Base-by-base conservation (phyloP, 1,284 basidiomycete genomes). In the Ustanciosporium gigantosporum region DNA sequence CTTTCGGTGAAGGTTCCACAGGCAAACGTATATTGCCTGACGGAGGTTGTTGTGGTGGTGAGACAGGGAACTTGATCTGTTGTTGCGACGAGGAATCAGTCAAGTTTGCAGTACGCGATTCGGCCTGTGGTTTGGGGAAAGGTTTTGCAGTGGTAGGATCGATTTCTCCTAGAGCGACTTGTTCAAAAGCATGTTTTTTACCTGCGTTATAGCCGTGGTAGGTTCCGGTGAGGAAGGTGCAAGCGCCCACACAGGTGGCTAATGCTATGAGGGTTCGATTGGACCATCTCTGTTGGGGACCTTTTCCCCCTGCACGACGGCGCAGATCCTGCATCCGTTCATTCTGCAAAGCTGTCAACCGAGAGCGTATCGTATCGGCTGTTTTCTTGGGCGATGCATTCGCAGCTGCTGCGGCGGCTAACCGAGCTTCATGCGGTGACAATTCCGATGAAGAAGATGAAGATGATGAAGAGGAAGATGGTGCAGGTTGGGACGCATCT, bases 261-360 rank as follows among this genome's bases (percentile, higher is more conserved):
- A 66, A 39, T 27, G 57, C 57, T 16, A 66, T 60, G 7, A 66
- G 35, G 2, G 62, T 66, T 9, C 57, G 62, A 11, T 56, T 60
- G 21, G 62, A 66, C 62, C 62, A 66, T 19, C 36, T 45, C 19
- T 66, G 62, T 17, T 62, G 44, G 2, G 59, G 59, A 23, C 31
- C 42, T 16, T 44, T 56, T 3, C 20, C 21, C 44, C 46, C 9
- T 9, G 32, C 20, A 15, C 39, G 36, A 3, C 59, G 31, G 7
- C 48, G 49, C 8, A 62, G 48, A 37, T 62, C 59, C 36, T 62
- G 51, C 17, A 62, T 35, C 2, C 52, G 32, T 20, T 61, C 46
- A 1, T 50, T 51, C 25, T 61, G 58, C 3, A 61, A 37, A 19
- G 39, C 48, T 5, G 58, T 51, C 0, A 61, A n/a, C n/a, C n/a